These are phyloP conservation scores for Hymenoscyphus fructigenus DNA, from an alignment of 2,329 filamentous ascomycete genomes.

Conservation along the genomic window DNA sequence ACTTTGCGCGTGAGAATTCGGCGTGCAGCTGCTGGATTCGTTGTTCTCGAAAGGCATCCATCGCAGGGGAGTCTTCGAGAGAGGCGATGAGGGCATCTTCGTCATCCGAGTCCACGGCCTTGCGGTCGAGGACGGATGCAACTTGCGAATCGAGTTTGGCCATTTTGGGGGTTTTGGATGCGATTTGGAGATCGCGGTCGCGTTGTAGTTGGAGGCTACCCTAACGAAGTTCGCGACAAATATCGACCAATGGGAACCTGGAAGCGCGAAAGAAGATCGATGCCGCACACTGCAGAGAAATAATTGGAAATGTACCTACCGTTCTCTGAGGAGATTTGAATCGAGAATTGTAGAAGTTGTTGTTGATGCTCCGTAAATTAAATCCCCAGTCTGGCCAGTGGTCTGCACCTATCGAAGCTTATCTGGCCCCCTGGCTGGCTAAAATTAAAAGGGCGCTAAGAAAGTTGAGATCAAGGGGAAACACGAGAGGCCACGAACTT, in stretches of 20 bases:
- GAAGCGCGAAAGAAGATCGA: not conserved
- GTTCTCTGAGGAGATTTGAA: not conserved
- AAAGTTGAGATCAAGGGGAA: slow-evolving; percentile 5
- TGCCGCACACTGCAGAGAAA: not conserved
- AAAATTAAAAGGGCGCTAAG: slow-evolving; percentile 11
- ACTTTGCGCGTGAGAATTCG: slow-evolving; percentile 52
- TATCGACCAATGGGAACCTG: too few relatives aligned
- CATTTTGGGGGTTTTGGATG: slow-evolving; percentile 35
- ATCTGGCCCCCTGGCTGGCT: not conserved
- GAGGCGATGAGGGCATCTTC: slow-evolving; percentile 59
- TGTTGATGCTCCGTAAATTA: not conserved
- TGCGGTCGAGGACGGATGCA: slow-evolving; percentile 45
- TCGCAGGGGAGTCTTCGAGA: slow-evolving; percentile 50
- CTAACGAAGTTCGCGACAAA: not conserved
- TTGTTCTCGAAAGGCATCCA: slow-evolving; percentile 56
- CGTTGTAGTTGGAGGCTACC: slow-evolving; percentile 13
- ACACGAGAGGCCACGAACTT: slow-evolving; percentile 13
- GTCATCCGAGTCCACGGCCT: slow-evolving; percentile 42
- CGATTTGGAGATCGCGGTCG: slow-evolving; percentile 15
- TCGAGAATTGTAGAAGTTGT: not conserved
- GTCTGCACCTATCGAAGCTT: slow-evolving; percentile 1
- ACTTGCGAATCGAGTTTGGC: slow-evolving; percentile 50
- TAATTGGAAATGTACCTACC: not conserved
- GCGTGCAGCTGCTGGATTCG: slow-evolving; percentile 57
- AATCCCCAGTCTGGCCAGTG: not conserved